phyloP scores from a whole-genome alignment of 1,284 basidiomycete species.

The Cutaneotrichosporon cavernicola region DNA sequence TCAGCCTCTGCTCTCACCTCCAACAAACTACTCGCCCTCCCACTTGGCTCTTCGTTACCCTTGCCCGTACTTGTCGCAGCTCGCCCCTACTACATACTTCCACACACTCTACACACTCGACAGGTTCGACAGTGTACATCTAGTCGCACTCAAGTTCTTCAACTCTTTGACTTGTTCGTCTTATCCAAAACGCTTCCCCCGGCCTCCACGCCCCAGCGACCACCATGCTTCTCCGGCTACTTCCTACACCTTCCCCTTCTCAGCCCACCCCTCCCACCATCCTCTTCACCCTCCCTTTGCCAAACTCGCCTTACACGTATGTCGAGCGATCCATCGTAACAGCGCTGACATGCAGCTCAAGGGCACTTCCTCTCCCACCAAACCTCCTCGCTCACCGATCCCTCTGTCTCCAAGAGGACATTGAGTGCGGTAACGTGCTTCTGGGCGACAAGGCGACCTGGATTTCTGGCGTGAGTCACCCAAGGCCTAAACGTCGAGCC shows the following conservation, averaged over 20 bases:
- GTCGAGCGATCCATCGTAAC: constrained; percentile 14
- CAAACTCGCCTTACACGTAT: constrained; percentile 57
- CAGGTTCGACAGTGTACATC: neutral
- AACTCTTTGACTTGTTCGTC: neutral
- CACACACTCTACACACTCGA: neutral
- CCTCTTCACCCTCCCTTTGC: constrained; percentile 67
- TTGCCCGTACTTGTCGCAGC: neutral
- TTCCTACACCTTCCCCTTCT: constrained; percentile 57
- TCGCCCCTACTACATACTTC: neutral
- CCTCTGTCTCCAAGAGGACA: constrained; percentile 48
- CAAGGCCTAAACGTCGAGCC: neutral
- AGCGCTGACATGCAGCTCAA: constrained; percentile 25
- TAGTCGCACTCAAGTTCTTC: neutral
- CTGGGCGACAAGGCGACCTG: constrained; percentile 53
- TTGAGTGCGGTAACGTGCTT: constrained; percentile 51
- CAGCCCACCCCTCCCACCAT: constrained; percentile 63
- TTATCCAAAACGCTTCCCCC: neutral
- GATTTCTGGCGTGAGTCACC: constrained; percentile 45
- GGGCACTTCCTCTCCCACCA: constrained; percentile 50
- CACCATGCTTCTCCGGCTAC: constrained; percentile 67
- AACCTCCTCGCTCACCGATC: constrained; percentile 50
- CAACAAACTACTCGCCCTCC: neutral
- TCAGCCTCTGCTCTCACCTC: constrained; percentile 4
- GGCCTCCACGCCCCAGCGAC: neutral
- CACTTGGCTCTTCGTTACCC: neutral